These are phyloP conservation scores for Crepidotus variabilis DNA, from an alignment of 768 basidiomycete species.

Conservation along the genomic window DNA sequence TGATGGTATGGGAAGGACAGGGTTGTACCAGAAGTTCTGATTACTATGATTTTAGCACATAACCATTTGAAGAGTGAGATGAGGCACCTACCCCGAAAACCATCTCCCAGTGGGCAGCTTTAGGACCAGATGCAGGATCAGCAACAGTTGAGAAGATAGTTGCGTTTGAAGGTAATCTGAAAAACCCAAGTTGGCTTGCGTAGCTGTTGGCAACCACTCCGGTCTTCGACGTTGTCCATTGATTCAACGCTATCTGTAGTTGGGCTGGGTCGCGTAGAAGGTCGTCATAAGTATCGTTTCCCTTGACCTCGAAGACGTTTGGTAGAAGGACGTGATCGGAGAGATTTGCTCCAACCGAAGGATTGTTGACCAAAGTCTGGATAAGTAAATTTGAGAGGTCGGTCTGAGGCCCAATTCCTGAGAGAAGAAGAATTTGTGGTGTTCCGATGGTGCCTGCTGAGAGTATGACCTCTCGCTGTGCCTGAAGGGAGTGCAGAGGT, in stretches of 20 bases:
- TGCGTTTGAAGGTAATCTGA: constrained; percentile 23
- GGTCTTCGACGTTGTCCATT: constrained; percentile 23
- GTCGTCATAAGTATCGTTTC: constrained; percentile 19
- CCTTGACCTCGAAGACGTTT: constrained; percentile 21
- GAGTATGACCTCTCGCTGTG: constrained; percentile 29
- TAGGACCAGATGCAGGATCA: constrained; percentile 28
- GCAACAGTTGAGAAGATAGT: constrained; percentile 17
- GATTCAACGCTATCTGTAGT: constrained; percentile 12
- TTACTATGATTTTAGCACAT: not conserved
- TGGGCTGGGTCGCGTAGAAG: constrained; percentile 16
- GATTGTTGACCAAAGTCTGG: not conserved
- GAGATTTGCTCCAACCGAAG: constrained; percentile 44
- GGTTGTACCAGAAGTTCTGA: constrained; percentile 21
- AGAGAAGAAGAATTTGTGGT: constrained; percentile 32
- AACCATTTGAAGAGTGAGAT: not conserved
- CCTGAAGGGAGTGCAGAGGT: not conserved
- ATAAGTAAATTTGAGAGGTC: constrained; percentile 34
- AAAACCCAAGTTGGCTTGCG: constrained; percentile 25
- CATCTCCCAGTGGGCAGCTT: constrained; percentile 28
- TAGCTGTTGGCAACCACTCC: constrained; percentile 25
- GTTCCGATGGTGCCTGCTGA: constrained; percentile 35
- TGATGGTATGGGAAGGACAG: constrained; percentile 22
- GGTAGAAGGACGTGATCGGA: constrained; percentile 33
- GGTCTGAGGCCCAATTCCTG: constrained; percentile 35
- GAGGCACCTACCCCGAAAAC: constrained; percentile 22